phyloP scores from a whole-genome alignment of 1,284 basidiomycete genomes.

The Ceratobasidium sp. region DNA sequence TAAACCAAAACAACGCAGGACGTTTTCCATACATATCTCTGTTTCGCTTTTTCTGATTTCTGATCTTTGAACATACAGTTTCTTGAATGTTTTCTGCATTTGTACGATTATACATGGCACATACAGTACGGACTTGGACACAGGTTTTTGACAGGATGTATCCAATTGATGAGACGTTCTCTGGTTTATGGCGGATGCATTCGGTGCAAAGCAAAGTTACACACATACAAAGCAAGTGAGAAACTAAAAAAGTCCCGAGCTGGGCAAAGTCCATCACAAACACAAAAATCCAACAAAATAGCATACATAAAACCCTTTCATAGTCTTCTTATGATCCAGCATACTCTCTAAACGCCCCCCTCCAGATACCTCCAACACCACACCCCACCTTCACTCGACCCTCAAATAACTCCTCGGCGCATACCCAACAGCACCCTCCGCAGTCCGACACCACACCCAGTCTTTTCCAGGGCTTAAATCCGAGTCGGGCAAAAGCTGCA shows the following conservation, averaged over 20 bases:
- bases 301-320: too few relatives aligned
- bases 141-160: background rate
- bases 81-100: background rate
- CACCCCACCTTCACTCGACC: background rate
- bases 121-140: background rate
- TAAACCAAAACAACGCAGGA: background rate
- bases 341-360: too few relatives aligned
- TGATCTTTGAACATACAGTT: too few relatives aligned
- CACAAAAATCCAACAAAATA: too few relatives aligned
- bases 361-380: too few relatives aligned
- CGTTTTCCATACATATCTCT: background rate
- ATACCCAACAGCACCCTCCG: background rate
- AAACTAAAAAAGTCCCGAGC: too few relatives aligned
- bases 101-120: conserved; percentile 12
- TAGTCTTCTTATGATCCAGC: too few relatives aligned
- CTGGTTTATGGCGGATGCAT: too few relatives aligned
- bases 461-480: conserved; percentile 4
- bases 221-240: too few relatives aligned
- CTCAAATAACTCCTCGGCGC: conserved; percentile 23
- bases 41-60: background rate
- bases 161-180: too few relatives aligned
- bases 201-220: too few relatives aligned
- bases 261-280: too few relatives aligned
- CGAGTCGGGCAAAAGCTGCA: conserved; percentile 3
- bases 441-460: conserved; percentile 13